Evolutionary conservation across 1,139 yeast species (phyloP), one percentile per base, ranked within the genome.

Genomic region (Pichia terricola): DNA sequence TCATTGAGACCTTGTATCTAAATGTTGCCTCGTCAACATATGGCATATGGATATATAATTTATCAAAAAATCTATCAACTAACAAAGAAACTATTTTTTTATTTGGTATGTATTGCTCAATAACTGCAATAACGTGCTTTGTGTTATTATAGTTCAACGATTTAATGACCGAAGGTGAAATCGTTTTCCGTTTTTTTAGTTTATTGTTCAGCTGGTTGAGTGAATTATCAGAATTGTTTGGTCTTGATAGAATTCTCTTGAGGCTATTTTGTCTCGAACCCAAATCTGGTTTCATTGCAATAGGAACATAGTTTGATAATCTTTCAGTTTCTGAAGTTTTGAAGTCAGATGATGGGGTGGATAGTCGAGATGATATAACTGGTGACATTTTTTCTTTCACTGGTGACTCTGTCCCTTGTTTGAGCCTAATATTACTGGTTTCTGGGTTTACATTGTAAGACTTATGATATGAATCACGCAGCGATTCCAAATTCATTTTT

Each of bases 11-110:
- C 38, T 62, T 59, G 30, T 53, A 49, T 38, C 62, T 58, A 51
- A 68, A 68, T 5, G 61, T 54, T 34, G 53, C 55, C 40, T 67
- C 71, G 51, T 68, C 71, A 38, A 68, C 58, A 45, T 59, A 67
- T 2, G 72, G 72, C 49, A 67, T 53, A 46, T 66, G 67, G n/a
- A 64, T 49, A 45, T 67, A 68, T n/a, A 67, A 45, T 25, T 62
- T 59, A 4, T 65, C 67, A 46, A 68, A 68, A 45, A 62, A 67
- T 43, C 71, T 49, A 41, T 67, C 68, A 34, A 67, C 53, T 39
- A 66, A 50, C 42, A 67, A 44, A 65, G 67, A 62, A 3, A 66
- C 57, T 44, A 66, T 55, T 44, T 60, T 60, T 41, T 63, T 60
- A 32, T 41, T 52, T 1, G 72, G 77, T 16, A 72, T 52, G 44